Conservation (phyloP, 192 early-diverging fungal species). For the Coemansia sp. region DNA sequence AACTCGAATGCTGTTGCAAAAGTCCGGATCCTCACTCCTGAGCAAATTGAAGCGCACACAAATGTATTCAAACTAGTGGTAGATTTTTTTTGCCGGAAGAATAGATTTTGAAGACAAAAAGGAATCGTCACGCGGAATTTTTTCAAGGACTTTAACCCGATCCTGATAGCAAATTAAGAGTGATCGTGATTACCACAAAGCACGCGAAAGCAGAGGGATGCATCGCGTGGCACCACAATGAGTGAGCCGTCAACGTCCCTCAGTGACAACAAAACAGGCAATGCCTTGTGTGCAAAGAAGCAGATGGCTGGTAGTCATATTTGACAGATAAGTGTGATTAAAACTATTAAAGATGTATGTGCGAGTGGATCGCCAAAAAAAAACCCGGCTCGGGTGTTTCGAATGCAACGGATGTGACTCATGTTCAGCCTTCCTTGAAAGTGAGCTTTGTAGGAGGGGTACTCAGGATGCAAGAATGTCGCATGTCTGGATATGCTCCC, state of each 20-base stretch:
- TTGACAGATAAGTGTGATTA: no score
- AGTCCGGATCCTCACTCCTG: not conserved
- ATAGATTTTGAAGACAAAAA: not conserved
- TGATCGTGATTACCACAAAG: not conserved
- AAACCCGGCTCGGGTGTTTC: no score
- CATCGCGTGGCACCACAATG: not conserved
- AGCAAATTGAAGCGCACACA: not conserved
- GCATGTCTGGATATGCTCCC: conserved; percentile 51
- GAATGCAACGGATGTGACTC: no score
- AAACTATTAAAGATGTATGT: no score
- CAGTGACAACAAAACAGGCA: no score
- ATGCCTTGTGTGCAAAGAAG: no score
- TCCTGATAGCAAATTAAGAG: not conserved
- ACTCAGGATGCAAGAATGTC: conserved; percentile 25
- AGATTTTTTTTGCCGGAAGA: no score
- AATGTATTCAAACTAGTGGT: not conserved
- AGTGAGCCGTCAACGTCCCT: not conserved
- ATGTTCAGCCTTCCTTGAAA: no score
- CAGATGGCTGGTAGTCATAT: no score
- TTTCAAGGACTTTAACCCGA: not conserved
- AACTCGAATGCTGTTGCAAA: not conserved
- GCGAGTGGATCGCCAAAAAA: no score
- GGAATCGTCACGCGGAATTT: not conserved
- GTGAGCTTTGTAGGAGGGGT: not conserved
- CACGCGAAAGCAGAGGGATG: no score